phyloP scores from a whole-genome alignment of 1,284 basidiomycete genomes.

The Quambalaria eucalypti region DNA sequence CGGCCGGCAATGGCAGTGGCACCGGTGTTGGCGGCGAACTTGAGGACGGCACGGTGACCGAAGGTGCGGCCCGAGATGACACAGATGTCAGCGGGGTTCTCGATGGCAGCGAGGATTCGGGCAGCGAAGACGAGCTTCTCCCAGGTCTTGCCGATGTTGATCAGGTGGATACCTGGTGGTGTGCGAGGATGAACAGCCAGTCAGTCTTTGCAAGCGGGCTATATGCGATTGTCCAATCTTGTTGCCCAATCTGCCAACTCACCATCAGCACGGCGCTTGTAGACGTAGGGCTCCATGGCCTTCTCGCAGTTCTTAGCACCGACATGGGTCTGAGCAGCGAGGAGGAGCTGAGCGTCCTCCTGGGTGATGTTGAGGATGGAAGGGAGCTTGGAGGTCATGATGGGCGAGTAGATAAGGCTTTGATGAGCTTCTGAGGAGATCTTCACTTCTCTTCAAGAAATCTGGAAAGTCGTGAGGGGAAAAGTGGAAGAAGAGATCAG shows the following conservation, averaged over 20 bases:
- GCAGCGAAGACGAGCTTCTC: conserved; percentile 66
- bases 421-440: too few species aligned
- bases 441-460: too few species aligned
- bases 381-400: conserved; percentile 63
- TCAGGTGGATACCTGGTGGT: conserved; percentile 88
- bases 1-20: conserved; percentile 97
- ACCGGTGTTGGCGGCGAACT: conserved; percentile 94
- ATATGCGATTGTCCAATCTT: neutral
- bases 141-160: conserved; percentile 99
- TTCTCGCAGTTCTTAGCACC: conserved; percentile 87
- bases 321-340: conserved; percentile 91
- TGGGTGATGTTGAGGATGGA: conserved; percentile 85
- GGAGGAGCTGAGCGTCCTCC: conserved; percentile 90
- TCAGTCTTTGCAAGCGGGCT: neutral
- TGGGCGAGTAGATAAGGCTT: too few species aligned
- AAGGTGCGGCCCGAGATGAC: conserved; percentile 97
- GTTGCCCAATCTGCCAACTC: conserved; percentile 5
- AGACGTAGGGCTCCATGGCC: conserved; percentile 96
- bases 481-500: too few species aligned
- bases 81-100: conserved; percentile 95
- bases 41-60: conserved; percentile 97
- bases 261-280: conserved; percentile 93
- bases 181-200: conserved; percentile 50
- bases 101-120: conserved; percentile 55
- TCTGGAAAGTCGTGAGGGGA: too few species aligned